Evolutionary conservation across 2,329 filamentous ascomycete genomes (phyloP), one percentile per base, ranked within the genome.

Genomic region (Magnaporthales sp.): DNA sequence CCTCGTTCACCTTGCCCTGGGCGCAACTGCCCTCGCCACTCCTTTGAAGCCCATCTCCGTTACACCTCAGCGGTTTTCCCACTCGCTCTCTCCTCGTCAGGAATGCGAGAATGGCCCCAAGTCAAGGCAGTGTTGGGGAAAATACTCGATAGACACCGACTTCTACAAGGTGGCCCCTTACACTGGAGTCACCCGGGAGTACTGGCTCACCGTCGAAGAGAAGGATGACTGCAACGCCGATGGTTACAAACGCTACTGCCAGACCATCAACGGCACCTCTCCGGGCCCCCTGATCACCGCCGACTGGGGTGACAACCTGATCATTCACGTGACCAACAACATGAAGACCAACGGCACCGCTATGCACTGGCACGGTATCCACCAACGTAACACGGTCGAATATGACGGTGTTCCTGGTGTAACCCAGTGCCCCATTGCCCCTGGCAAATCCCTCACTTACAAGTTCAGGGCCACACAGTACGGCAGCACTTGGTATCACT

Each of bases 201-300:
- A 81, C 72, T 81, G 77, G 75, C 72, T 83, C 11, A 75, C 78
- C 13, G 64, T 82, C 19, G 24, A 24, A 11, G 62, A 64, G 31
- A 27, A 31, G 15, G 46, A 51, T 11, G 79, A 75, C 5, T 74
- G 76, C 29, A 27, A 26, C 56, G 2, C 2, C 5, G 84, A 86
- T 73, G 83, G 84, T 3, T 72, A 80, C n/a, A 70, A 73, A 5
- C 75, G 79, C 1, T 66, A 72, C 1, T 75, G 73, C 29, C 77
- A 80, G 0, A 85, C 89, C 51, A 90, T 92, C 77, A 92, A 94
- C 73, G 87, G 87, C 46, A 81, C 89, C 73, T 93, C 91, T 76
- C 91, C 91, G 0, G 84, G 91, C 0, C 91, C 91, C 6, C 76
- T 90, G 61, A 85, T 95, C 62, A 86, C 91, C 69, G 86, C 87